A percentile compares a stretch with the other conserved stretches of the same genome.
Evolutionary conservation across 2,329 filamentous ascomycete species (phyloP).

Genomic region (Trichoderma guizhouense): DNA sequence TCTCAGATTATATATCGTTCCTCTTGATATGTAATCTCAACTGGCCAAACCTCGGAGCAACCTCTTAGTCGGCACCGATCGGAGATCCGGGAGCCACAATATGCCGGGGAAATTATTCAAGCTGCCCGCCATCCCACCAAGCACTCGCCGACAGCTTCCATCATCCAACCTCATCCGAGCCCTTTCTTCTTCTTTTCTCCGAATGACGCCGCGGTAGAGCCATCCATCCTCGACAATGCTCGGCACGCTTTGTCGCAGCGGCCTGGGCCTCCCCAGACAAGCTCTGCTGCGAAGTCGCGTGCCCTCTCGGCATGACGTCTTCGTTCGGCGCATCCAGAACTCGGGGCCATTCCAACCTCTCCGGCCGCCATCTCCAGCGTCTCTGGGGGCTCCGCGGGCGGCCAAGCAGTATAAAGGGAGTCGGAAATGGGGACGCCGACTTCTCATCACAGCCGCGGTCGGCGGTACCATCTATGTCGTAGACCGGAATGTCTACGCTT

Average conservation of each 20-base stretch:
- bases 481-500: slow-evolving; percentile 75
- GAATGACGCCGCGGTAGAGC: slow-evolving; percentile 17
- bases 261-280: slow-evolving; percentile 25
- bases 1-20: neutral
- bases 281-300: slow-evolving; percentile 21
- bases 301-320: slow-evolving; percentile 19
- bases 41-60: slow-evolving; percentile 4
- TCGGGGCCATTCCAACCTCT: slow-evolving; percentile 58
- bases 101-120: neutral
- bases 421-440: slow-evolving; percentile 72
- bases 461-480: slow-evolving; percentile 62
- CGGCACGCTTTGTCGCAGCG: slow-evolving; percentile 31
- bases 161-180: neutral
- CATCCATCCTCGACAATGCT: slow-evolving; percentile 18
- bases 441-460: slow-evolving; percentile 59
- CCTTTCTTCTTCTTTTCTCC: neutral
- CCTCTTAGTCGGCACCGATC: neutral
- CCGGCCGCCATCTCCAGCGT: slow-evolving; percentile 72
- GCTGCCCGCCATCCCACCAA: neutral
- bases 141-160: neutral
- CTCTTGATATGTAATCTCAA: neutral
- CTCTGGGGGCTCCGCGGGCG: slow-evolving; percentile 67
- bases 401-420: slow-evolving; percentile 69
- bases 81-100: slow-evolving; percentile 3
- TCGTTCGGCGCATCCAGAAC: slow-evolving; percentile 30